Evolutionary conservation across 75 land plant species (phyloP), one percentile per base, ranked within the genome.

Genomic region (Azolla pinnata): DNA sequence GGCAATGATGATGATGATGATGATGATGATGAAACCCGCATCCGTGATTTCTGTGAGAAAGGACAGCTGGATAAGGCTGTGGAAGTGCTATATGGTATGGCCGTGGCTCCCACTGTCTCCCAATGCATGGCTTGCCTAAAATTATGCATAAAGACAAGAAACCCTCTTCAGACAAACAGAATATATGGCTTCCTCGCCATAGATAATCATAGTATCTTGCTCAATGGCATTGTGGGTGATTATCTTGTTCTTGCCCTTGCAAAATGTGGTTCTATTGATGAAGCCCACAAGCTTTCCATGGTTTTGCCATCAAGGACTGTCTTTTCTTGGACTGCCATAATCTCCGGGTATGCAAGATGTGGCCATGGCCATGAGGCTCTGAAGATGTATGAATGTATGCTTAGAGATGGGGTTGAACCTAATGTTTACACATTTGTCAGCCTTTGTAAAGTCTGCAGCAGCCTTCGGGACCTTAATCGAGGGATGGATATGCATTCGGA

Each of bases 401-500:
- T 24, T 24, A 55, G 27, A 25, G 57, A 55, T 55, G 9, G 57
- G 2, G 33, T 55, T 12, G n/a, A 55, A 28, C 29, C 57, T 9
- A 55, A 31, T 25, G 4, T 2, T 12, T 28, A 55, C 33, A 55
- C 57, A 10, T 55, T 55, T 55, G 25, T 28, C 5, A 31, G 5
- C 33, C 57, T 55, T 28, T 31, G 21, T 17, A 55, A 31, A 55
- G 57, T 29, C 14, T 55, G 57, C 27, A 29, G n/a, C 5, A 55
- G 9, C 33, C 21, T 55, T 3, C 50, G 20, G 4, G 18, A 47
- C 10, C 34, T 56, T 4, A n/a, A 56, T 2, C n/a, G 17, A 31
- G 83, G 81, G 4, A 2, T 23, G 25, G 74, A 73, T 35, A 58
- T 75, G 29, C 82, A 75, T 60, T 60, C 68, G 5, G 63, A 56